Conservation (phyloP, 768 basidiomycete species). For the Sarcodon aspratus region DNA sequence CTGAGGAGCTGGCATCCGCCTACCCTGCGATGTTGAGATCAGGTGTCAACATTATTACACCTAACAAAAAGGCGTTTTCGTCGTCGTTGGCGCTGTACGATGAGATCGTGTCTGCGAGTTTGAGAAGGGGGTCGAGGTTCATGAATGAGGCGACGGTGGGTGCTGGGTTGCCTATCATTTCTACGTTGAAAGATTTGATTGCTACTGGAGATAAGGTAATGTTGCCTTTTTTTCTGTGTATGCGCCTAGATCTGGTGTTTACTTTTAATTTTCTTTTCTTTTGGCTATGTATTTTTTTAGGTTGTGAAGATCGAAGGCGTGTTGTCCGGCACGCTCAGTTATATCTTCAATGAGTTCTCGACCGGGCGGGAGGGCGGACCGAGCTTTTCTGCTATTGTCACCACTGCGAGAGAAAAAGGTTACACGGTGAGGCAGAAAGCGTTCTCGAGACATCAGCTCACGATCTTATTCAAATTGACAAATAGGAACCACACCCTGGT, state of each 20-base stretch:
- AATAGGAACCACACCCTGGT: conserved; percentile 90
- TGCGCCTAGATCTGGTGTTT: not conserved
- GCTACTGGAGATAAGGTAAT: conserved; percentile 82
- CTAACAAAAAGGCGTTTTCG: conserved; percentile 96
- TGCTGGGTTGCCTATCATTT: conserved; percentile 87
- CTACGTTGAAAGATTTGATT: conserved; percentile 86
- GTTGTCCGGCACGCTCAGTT: conserved; percentile 94
- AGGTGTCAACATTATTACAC: conserved; percentile 85
- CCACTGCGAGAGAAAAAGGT: conserved; percentile 80
- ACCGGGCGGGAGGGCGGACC: conserved; percentile 52
- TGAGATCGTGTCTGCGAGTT: conserved; percentile 48
- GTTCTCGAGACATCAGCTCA: not conserved
- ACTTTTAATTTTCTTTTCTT: not conserved
- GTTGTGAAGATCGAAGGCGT: conserved; percentile 93
- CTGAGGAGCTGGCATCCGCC: conserved; percentile 63
- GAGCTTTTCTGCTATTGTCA: conserved; percentile 83
- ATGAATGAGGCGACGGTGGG: conserved; percentile 91
- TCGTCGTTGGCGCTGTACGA: conserved; percentile 58
- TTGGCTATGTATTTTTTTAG: conserved; percentile 20
- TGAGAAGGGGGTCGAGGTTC: conserved; percentile 51
- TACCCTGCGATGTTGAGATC: conserved; percentile 74
- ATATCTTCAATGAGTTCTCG: conserved; percentile 97
- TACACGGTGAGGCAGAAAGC: conserved; percentile 59
- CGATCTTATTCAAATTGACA: not conserved
- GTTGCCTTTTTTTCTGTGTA: conserved; percentile 5